phyloP scores from a whole-genome alignment of 768 basidiomycete genomes.

The Phanerodontia chrysosporium region DNA sequence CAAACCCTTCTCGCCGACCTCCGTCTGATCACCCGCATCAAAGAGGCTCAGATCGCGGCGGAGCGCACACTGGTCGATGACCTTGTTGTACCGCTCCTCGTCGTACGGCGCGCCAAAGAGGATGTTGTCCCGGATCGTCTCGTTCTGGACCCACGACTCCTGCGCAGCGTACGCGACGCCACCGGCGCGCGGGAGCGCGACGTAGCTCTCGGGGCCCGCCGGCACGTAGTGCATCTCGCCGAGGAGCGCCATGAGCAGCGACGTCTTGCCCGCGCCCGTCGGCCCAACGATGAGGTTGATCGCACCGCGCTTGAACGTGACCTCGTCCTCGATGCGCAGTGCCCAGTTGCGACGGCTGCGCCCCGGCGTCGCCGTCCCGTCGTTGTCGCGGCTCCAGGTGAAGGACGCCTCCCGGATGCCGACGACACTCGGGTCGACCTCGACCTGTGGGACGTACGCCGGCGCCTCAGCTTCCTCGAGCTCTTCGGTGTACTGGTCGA shows the following conservation, averaged over 20 bases:
- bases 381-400: slow-evolving; percentile 25
- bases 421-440: slow-evolving; percentile 13
- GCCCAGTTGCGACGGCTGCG: slow-evolving; percentile 7
- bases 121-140: slow-evolving; percentile 30
- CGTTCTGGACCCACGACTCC: slow-evolving; percentile 42
- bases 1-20: slow-evolving; percentile 61
- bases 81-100: slow-evolving; percentile 27
- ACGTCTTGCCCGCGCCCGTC: slow-evolving; percentile 26
- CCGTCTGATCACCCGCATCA: slow-evolving; percentile 47
- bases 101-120: slow-evolving; percentile 27
- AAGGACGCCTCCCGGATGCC: slow-evolving; percentile 27
- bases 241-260: slow-evolving; percentile 25
- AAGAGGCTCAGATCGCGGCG: slow-evolving; percentile 44
- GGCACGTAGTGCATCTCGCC: slow-evolving; percentile 26
- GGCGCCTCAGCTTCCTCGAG: background rate
- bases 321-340: slow-evolving; percentile 22
- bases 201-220: slow-evolving; percentile 29
- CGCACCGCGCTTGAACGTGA: slow-evolving; percentile 21
- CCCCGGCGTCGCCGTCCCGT: slow-evolving; percentile 9
- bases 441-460: background rate
- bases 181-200: slow-evolving; percentile 36
- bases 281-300: slow-evolving; percentile 27
- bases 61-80: slow-evolving; percentile 35
- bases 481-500: slow-evolving; percentile 21
- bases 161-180: slow-evolving; percentile 44